Evolutionary conservation across 2,329 filamentous ascomycete species (phyloP).

Genomic region (Aspergillus flavus): DNA sequence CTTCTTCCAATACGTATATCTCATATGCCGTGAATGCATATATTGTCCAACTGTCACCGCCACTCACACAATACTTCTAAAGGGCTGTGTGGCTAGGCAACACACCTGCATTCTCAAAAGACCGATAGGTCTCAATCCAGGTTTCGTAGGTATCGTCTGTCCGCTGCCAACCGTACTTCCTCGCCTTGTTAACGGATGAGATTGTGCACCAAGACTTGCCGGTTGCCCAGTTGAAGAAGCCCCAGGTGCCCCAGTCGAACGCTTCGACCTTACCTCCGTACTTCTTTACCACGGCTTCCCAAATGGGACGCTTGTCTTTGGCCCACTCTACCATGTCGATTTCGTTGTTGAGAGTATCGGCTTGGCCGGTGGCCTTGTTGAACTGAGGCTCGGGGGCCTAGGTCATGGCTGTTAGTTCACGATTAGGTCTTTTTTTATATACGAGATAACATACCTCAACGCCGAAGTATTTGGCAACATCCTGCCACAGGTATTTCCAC

Average conservation of each 20-base stretch:
- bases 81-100: slow-evolving; percentile 14
- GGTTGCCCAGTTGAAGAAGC: slow-evolving; percentile 26
- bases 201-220: slow-evolving; percentile 27
- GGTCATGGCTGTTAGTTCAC: neutral
- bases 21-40: too few relatives aligned
- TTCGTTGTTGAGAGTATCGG: slow-evolving; percentile 16
- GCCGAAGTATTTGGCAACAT: slow-evolving; percentile 26
- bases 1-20: neutral
- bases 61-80: neutral
- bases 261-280: slow-evolving; percentile 25
- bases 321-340: slow-evolving; percentile 29
- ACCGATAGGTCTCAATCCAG: slow-evolving; percentile 27
- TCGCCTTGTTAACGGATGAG: slow-evolving; percentile 25
- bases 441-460: slow-evolving; percentile 17
- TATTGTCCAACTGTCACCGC: neutral
- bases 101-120: slow-evolving; percentile 26
- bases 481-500: slow-evolving; percentile 29
- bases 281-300: slow-evolving; percentile 24
- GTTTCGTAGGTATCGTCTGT: slow-evolving; percentile 23
- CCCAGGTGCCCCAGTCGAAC: slow-evolving; percentile 32
- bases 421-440: neutral
- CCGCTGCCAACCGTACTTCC: slow-evolving; percentile 26
- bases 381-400: slow-evolving; percentile 19
- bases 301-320: slow-evolving; percentile 24
- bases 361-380: slow-evolving; percentile 17